Percentiles rank a stretch among this genome's conserved stretches.
These are phyloP conservation scores for Capsicum rhomboideum DNA, from an alignment of 257 asterid species.

Conservation along the genomic window DNA sequence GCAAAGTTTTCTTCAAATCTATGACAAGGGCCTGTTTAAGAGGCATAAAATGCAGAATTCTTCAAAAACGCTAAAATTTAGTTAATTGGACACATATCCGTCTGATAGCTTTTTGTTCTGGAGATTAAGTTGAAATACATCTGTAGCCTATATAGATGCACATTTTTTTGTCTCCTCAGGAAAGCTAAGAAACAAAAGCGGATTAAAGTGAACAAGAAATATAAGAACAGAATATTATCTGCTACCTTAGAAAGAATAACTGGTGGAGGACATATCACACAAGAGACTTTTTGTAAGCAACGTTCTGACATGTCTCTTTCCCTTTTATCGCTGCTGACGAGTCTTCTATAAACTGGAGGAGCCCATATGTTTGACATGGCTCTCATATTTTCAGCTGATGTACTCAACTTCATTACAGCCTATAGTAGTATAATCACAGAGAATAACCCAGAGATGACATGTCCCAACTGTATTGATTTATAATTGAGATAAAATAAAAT, in stretches of 20 bases:
- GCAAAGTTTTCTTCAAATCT: constrained; percentile 63
- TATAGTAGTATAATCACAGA: constrained; percentile 7
- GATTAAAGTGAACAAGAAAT: neutral
- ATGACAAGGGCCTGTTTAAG: constrained; percentile 44
- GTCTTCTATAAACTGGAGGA: constrained; percentile 79
- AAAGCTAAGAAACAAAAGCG: neutral
- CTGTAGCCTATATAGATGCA: neutral
- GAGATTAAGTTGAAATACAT: neutral
- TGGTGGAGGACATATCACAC: constrained; percentile 49
- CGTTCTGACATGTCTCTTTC: constrained; percentile 81
- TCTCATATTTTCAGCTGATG: constrained; percentile 48
- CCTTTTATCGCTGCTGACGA: constrained; percentile 61
- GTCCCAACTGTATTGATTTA: neutral
- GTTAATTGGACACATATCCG: neutral
- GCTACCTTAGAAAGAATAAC: constrained; percentile 58
- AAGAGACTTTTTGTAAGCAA: constrained; percentile 56
- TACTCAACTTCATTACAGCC: constrained; percentile 66
- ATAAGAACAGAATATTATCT: neutral
- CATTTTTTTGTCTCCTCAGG: neutral
- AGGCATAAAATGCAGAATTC: neutral
- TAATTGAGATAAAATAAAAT: too few relatives aligned
- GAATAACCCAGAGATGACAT: neutral
- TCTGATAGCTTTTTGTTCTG: neutral
- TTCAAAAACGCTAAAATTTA: neutral
- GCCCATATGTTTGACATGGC: constrained; percentile 49